phyloP scores from a whole-genome alignment of 2,329 filamentous ascomycete species.

The Penicillium sp. region DNA sequence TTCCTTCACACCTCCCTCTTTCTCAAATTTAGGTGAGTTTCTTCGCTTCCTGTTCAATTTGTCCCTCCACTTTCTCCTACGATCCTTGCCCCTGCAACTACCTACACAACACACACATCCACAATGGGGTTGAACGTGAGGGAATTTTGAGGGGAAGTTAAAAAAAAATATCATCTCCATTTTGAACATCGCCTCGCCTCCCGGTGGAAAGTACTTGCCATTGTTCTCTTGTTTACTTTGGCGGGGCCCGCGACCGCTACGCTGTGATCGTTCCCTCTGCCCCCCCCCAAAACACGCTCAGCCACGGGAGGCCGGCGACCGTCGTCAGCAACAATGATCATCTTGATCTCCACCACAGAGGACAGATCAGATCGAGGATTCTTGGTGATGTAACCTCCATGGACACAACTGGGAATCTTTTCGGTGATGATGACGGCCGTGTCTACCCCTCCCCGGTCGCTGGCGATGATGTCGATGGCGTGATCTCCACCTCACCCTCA shows the following conservation, averaged over 20 bases:
- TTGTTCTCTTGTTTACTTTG: conserved; percentile 20
- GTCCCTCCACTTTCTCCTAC: conserved; percentile 2
- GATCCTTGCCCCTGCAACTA: conserved; percentile 9
- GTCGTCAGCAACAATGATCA: conserved; percentile 12
- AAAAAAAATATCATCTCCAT: neutral
- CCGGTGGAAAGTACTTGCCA: neutral
- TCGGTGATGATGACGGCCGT: neutral
- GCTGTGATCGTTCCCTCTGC: conserved; percentile 13
- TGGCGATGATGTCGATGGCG: conserved; percentile 24
- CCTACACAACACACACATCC: conserved; percentile 15
- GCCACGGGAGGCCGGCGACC: conserved; percentile 8
- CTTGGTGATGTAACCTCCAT: conserved; percentile 1
- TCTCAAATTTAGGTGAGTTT: conserved; percentile 28
- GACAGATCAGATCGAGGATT: conserved; percentile 1
- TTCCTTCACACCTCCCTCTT: conserved; percentile 13
- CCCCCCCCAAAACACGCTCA: conserved; percentile 10
- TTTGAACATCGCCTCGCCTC: neutral
- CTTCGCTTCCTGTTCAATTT: conserved; percentile 7
- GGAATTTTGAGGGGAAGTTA: neutral
- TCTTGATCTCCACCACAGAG: conserved; percentile 9
- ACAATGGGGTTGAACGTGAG: conserved; percentile 4
- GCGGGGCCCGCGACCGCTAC: conserved; percentile 25
- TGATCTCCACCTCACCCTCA: conserved; percentile 11
- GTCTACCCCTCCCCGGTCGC: conserved; percentile 25
- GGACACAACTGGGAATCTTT: neutral